Evolutionary conservation across 306 rosid species (phyloP), one percentile per base, ranked within the genome.

Genomic region (Trichosanthes cucumerina): DNA sequence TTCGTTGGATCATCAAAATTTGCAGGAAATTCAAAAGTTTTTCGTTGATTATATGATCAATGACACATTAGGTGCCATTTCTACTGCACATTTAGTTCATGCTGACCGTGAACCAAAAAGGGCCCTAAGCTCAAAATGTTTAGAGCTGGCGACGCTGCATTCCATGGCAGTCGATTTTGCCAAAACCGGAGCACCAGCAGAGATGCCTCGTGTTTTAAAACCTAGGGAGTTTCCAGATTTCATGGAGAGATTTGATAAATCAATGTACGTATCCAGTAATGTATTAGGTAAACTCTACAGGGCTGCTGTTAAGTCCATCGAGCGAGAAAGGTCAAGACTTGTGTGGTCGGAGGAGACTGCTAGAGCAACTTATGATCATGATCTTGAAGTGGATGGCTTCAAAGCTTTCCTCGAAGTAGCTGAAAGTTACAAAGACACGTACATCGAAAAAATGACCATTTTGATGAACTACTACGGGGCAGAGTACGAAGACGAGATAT

Each of bases 81-180:
- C 97, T 26, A 92, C 97, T 0, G 98, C 97, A 11, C 98, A 95
- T 84, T 84, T 95, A 68, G 95, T 92, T 86, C 97, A 86, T 4
- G 93, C 96, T 1, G 98, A 95, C 85, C 86, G 85, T 5, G 96
- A 95, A 82, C 88, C 87, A 33, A 88, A 92, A 0, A 95, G 88
- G 76, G 97, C 93, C 54, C 50, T 81, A 79, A 88, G 94, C 71
- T 24, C 80, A 71, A 95, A 92, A 85, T 95, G 98, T 78, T 85
- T 88, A 79, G 90, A 86, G 82, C 80, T 92, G 83, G 96, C 98
- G 43, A 70, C 84, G 77, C 89, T 95, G 60, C 98, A 95, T 72
- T 95, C 98, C 81, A 87, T 88, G 97, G 98, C 98, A 21, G 98
- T 95, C 39, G 98, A 95, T 86, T 95, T 90, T 82, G 98, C 98